These are phyloP conservation scores for Mucor mucedo DNA, from an alignment of 371 early-diverging fungal genomes.

Conservation along the genomic window DNA sequence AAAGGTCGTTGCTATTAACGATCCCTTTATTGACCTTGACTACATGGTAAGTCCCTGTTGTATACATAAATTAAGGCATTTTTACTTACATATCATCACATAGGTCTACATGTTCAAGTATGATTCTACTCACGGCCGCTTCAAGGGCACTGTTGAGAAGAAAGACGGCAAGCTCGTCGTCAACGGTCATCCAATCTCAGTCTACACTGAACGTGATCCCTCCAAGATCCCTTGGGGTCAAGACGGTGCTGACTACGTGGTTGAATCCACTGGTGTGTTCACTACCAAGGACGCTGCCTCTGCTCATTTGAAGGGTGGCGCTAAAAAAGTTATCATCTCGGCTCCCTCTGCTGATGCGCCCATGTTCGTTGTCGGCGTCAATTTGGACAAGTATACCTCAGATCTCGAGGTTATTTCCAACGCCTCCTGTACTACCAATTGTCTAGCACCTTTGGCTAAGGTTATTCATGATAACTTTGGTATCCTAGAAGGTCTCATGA, in stretches of 20 bases:
- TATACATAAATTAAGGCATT: background rate
- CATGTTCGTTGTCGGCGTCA: conserved; percentile 95
- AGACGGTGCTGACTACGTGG: conserved; percentile 92
- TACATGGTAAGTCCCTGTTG: conserved; percentile 76
- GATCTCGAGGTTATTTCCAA: conserved; percentile 92
- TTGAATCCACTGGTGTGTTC: conserved; percentile 99
- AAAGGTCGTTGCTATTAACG: conserved; percentile 96
- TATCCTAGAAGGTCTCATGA: conserved; percentile 90
- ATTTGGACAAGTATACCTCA: conserved; percentile 89
- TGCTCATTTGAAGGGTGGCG: conserved; percentile 92
- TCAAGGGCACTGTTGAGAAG: conserved; percentile 77
- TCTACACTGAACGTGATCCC: conserved; percentile 55
- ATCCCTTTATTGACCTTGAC: conserved; percentile 95
- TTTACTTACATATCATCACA: background rate
- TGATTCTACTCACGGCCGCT: conserved; percentile 98
- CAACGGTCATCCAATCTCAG: conserved; percentile 56
- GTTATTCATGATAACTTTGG: conserved; percentile 95
- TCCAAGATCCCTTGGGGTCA: conserved; percentile 93
- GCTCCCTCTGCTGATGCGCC: conserved; percentile 96
- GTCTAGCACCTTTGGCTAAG: conserved; percentile 99
- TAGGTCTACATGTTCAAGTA: conserved; percentile 95
- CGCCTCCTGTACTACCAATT: conserved; percentile 99
- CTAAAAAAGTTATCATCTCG: conserved; percentile 98
- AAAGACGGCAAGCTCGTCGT: conserved; percentile 88
- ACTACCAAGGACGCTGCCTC: conserved; percentile 89